Evolutionary conservation across 2,329 filamentous ascomycete species (phyloP), one percentile per base, ranked within the genome.

Genomic region (Trichoderma sp.): DNA sequence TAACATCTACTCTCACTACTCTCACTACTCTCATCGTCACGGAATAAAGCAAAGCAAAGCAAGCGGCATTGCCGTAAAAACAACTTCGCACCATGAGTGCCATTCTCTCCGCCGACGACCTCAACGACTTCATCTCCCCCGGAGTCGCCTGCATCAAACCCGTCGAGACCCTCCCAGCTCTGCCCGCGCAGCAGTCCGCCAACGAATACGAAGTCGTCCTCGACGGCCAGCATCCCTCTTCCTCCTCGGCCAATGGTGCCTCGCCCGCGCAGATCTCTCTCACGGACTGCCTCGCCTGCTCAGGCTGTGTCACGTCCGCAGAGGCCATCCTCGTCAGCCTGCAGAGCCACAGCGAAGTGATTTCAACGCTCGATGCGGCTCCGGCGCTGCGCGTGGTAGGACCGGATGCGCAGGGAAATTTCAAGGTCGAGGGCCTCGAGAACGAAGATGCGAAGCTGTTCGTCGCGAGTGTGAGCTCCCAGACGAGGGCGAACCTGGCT

Each of bases 41-140:
- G 60, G 39, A 5, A 28, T 21, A 66, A 34, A 66, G n/a, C n/a
- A 21, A 28, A 49, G 16, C 5, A 34, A 30, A n/a, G 51, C 54
- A 30, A n/a, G 51, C 54, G 64, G 64, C 64, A 66, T 28, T 51
- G 64, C 64, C 63, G 68, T 67, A 2, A 67, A 55, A n/a, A 68
- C 26, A 26, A 71, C 18, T n/a, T 14, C 26, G 74, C 73, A 84
- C 79, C 71, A 99, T 99, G 96, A 97, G 94, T 78, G 96, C 96
- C 71, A 99, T 99, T 76, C 91, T 99, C 76, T 98, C 94, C 68
- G 91, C 91, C 76, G 95, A 99, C 83, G 94, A 97, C 79, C 86
- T 99, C 71, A 99, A 99, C 84, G 96, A 99, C 85, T 99, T 99
- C 83, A 99, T 99, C 78, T 96, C 92, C 68, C 96, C 96, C 16